phyloP scores from a whole-genome alignment of 768 basidiomycete genomes.

The Russula sp. region DNA sequence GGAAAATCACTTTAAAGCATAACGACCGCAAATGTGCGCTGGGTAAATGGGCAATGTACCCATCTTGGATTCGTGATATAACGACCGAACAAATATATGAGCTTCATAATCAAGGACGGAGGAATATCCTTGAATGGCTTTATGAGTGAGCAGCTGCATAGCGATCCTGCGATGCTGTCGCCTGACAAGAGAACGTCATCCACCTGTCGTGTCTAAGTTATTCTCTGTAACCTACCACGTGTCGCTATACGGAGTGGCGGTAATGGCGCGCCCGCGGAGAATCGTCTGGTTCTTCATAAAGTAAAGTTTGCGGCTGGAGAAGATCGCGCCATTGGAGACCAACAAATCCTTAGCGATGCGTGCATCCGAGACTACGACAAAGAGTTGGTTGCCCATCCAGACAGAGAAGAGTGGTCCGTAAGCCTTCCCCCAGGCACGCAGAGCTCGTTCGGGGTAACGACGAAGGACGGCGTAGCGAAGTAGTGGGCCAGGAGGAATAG shows the following conservation, averaged over 20 bases:
- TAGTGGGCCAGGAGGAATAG: conserved; percentile 27
- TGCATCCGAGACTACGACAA: conserved; percentile 42
- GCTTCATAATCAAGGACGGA: conserved; percentile 38
- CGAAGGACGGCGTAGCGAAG: conserved; percentile 36
- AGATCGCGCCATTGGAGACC: conserved; percentile 42
- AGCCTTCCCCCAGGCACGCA: conserved; percentile 39
- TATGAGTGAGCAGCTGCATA: conserved; percentile 30
- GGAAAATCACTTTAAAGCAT: conserved; percentile 25
- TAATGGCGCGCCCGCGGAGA: conserved; percentile 40
- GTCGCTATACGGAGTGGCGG: conserved; percentile 40
- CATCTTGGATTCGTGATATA: conserved; percentile 33
- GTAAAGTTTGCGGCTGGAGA: conserved; percentile 42
- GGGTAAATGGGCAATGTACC: conserved; percentile 37
- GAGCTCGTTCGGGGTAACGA: conserved; percentile 38
- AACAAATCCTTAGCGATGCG: conserved; percentile 40
- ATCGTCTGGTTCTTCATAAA: conserved; percentile 43
- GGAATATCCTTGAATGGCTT: conserved; percentile 35
- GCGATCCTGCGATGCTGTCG: conserved; percentile 41
- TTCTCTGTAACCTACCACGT: conserved; percentile 31
- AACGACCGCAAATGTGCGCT: conserved; percentile 37
- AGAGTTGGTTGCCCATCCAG: conserved; percentile 44
- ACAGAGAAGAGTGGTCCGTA: conserved; percentile 42
- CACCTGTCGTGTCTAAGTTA: not conserved
- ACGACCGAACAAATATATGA: conserved; percentile 34
- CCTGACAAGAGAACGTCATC: conserved; percentile 26